Percentiles rank a stretch among this genome's conserved stretches.
These are phyloP conservation scores for Malassezia dermatis DNA, from an alignment of 1,284 basidiomycete genomes.

Conservation along the genomic window DNA sequence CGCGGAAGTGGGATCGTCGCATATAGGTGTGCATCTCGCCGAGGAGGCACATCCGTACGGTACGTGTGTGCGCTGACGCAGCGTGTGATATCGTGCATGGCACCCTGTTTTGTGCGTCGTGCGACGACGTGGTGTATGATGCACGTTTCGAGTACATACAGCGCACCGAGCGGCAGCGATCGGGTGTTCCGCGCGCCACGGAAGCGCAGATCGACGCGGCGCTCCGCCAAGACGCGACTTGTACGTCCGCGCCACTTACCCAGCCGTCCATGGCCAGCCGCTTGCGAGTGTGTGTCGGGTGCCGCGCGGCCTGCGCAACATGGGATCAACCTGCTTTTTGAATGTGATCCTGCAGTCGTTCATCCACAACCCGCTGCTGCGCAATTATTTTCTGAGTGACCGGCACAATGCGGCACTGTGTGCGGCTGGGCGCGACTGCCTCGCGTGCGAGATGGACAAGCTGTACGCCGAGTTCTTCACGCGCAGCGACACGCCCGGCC, in stretches of 20 bases:
- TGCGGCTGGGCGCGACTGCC: conserved; percentile 62
- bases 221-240: conserved; percentile 2
- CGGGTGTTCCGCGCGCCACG: conserved; percentile 11
- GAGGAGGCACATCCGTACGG: conserved; percentile 15
- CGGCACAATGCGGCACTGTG: conserved; percentile 60
- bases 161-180: conserved; percentile 19
- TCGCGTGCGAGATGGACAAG: conserved; percentile 88
- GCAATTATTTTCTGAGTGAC: conserved; percentile 81
- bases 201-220: conserved; percentile 15
- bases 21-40: conserved; percentile 16
- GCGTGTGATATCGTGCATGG: conserved; percentile 39
- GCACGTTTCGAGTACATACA: conserved; percentile 28
- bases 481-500: conserved; percentile 45
- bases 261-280: not conserved
- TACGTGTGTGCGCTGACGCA: conserved; percentile 5
- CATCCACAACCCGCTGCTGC: conserved; percentile 77
- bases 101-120: conserved; percentile 36
- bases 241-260: not conserved
- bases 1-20: conserved; percentile 22
- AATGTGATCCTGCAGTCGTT: conserved; percentile 88
- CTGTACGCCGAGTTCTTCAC: conserved; percentile 58
- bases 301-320: conserved; percentile 75
- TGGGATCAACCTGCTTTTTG: conserved; percentile 89
- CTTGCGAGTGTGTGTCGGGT: conserved; percentile 47
- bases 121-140: conserved; percentile 40